Conservation (phyloP, 176 grass and related monocot genomes). For the Paspalum notatum region DNA sequence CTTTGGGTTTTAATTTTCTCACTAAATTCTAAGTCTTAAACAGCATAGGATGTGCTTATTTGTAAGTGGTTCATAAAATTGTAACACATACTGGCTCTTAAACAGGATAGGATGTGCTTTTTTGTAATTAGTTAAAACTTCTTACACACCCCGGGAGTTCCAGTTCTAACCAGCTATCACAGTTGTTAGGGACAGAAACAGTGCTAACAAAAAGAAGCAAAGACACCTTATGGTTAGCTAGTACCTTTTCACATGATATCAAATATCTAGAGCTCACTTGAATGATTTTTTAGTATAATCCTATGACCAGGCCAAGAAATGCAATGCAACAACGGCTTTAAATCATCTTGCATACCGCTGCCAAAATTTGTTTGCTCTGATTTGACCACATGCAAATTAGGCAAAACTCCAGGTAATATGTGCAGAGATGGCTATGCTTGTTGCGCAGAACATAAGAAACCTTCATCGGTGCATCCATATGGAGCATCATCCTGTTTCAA, state of each 20-base stretch:
- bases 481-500: not conserved
- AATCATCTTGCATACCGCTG: not conserved
- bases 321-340: not conserved
- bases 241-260: not conserved
- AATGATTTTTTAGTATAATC: not conserved
- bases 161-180: not conserved
- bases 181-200: not conserved
- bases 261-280: not conserved
- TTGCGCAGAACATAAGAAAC: not conserved
- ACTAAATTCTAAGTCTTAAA: slow-evolving; percentile 14
- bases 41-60: not conserved
- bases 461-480: not conserved
- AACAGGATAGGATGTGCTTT: not conserved
- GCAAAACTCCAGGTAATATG: not conserved
- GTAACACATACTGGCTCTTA: not conserved
- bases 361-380: not conserved
- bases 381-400: not conserved
- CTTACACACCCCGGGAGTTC: not conserved
- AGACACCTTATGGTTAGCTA: slow-evolving; percentile 7
- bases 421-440: not conserved
- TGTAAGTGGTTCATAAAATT: not conserved
- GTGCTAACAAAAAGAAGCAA: not conserved
- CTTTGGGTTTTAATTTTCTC: not conserved
- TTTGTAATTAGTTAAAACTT: not conserved
- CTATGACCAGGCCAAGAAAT: not conserved